Evolutionary conservation across 2,329 filamentous ascomycete species (phyloP), one percentile per base, ranked within the genome.

Genomic region (Fusarium caatingaense): DNA sequence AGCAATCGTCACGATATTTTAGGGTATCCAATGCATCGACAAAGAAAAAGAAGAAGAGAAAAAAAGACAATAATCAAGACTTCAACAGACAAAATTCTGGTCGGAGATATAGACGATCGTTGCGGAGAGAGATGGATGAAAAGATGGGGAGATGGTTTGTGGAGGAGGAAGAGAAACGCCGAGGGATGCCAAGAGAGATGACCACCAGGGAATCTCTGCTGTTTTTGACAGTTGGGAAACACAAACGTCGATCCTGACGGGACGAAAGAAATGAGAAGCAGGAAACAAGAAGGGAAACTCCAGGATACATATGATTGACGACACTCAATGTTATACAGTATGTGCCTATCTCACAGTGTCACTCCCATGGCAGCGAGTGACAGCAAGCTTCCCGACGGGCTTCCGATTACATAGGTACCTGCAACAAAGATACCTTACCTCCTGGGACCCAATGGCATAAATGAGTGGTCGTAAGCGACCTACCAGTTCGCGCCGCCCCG

Each of bases 151-250:
- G 51, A 44, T 49, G 23, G 40, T 44, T 30, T 41, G 60, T 53
- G 27, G 46, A 69, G 44, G 41, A 61, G 53, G 47, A 67, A 42
- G 64, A 67, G 50, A 40, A 56, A 41, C 34, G 53, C 49, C 49
- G 58, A 70, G 28, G 28, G 58, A 60, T 71, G 67, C 67, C 67
- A 71, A 69, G 67, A 69, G 67, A 70, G 54, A 71, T 64, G 30
- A 56, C 67, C 67, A 30, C 63, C 67, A 68, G 63, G 63, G 63
- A 50, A 64, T 53, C 46, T 71, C 58, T 60, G 47, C 40, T 63
- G 48, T 48, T 70, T 67, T 70, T 67, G 44, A 56, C 50, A 44
- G 25, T 51, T 47, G 28, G 41, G 51, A 68, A 60, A 56, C 40
- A 64, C 58, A 54, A 34, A 50, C 30, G 45, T 41, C 23, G 27